Evolutionary conservation across 2,329 filamentous ascomycete genomes (phyloP).

Genomic region (Bipolaris victoriae): DNA sequence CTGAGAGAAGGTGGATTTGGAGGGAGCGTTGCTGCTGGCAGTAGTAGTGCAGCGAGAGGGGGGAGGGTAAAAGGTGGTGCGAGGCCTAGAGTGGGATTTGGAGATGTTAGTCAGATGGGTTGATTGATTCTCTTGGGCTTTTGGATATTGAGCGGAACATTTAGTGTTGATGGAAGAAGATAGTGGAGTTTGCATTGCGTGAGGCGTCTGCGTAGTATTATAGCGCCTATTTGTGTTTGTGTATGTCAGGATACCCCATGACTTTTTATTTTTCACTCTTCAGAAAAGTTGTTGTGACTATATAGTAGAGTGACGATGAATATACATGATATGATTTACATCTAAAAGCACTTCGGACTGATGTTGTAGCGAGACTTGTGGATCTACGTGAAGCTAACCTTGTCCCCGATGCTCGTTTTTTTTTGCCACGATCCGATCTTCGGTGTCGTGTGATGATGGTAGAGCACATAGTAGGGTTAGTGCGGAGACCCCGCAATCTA

Average conservation of each 20-base stretch:
- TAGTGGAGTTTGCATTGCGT: not conserved
- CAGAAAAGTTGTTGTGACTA: not conserved
- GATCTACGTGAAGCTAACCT: not conserved
- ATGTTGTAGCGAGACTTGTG: not conserved
- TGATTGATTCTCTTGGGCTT: not conserved
- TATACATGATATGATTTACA: not conserved
- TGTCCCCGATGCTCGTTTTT: not conserved
- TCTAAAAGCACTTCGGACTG: not conserved
- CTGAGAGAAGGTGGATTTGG: conserved; percentile 41
- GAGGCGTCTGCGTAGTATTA: not conserved
- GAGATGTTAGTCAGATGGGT: conserved; percentile 15
- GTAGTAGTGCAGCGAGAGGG: not conserved
- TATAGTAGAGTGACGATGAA: not conserved
- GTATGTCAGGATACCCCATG: not conserved
- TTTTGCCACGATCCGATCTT: not conserved
- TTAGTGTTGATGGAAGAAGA: not conserved
- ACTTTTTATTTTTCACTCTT: not conserved
- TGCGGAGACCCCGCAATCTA: not conserved
- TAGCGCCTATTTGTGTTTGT: not conserved
- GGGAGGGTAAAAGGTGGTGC: not conserved
- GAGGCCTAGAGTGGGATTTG: conserved; percentile 5
- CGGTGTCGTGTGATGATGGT: not conserved
- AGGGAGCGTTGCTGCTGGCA: conserved; percentile 16
- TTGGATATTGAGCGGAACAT: not conserved
- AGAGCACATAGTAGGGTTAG: not conserved